Evolutionary conservation across 2,329 filamentous ascomycete genomes (phyloP), one percentile per base, ranked within the genome.

Genomic region (Cercospora sesami): DNA sequence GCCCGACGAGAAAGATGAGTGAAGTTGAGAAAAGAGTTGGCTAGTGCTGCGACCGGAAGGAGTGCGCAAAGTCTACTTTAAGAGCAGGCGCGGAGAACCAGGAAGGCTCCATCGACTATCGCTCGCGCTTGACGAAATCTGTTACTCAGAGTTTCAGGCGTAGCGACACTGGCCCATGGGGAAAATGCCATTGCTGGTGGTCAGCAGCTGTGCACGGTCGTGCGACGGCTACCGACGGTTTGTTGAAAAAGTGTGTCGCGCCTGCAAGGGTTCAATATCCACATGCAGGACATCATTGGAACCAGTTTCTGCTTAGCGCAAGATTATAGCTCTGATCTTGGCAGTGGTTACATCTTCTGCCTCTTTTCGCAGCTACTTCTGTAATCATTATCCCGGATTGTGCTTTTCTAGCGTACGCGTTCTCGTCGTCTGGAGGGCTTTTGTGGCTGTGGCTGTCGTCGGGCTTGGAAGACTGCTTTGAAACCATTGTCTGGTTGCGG

Each of bases 171-270:
- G 14, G 51, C 59, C 65, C 65, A 63, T 67, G 65, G 65, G 65
- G 65, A 63, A 67, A 33, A 18, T 55, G 39, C 48, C 45, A 48
- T 66, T 51, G 45, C 26, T 45, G 58, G 36, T 66, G 64, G 60
- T 65, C n/a, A 28, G 26, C 28, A 42, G 33, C 53, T 26, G 36
- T 53, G 53, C 57, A 57, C 59, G 59, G 30, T 28, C 62, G 30
- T 58, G n/a, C 12, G 21, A 55, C 59, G 59, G 64, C 64, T 62
- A 66, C 64, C 59, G 53, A 59, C 64, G 64, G 59, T 48, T 48
- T 30, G 59, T 31, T 58, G 48, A 48, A 33, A 33, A 64, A 53
- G 28, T 59, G 28, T 59, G 28, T 48, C 7, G 8, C 18, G 33
- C 48, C 21, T 30, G 39, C 39, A 33, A 45, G 62, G 51, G 30